phyloP scores from a whole-genome alignment of 2,329 filamentous ascomycete species.

The Pseudogymnoascus sp. region DNA sequence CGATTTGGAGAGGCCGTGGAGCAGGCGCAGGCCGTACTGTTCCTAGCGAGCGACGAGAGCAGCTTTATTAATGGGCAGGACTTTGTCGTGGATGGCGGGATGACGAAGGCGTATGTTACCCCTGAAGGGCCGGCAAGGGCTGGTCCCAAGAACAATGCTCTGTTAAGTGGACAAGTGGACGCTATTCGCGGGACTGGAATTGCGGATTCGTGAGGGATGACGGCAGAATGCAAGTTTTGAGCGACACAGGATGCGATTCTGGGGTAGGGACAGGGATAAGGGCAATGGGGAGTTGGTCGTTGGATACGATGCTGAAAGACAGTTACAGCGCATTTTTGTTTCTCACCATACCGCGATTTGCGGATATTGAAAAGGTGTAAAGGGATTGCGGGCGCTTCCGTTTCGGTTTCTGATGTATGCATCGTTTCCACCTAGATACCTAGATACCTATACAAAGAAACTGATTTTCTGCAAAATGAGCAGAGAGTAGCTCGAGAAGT shows the following conservation, averaged over 20 bases:
- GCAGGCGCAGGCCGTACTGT: conserved; percentile 67
- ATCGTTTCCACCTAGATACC: conserved; percentile 1
- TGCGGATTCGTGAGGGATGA: background rate
- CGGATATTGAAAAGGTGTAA: background rate
- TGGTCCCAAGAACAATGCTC: conserved; percentile 43
- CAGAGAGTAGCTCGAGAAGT: background rate
- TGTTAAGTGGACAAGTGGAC: conserved; percentile 28
- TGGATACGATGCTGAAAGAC: background rate
- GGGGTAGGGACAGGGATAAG: background rate
- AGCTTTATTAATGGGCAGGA: conserved; percentile 71
- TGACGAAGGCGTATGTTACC: conserved; percentile 85
- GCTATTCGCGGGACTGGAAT: conserved; percentile 19
- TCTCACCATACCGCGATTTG: background rate
- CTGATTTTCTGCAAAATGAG: background rate
- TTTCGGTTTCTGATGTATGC: background rate
- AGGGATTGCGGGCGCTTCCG: background rate
- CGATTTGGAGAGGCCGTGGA: conserved; percentile 72
- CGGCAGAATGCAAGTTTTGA: background rate
- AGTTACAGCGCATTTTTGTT: conserved; percentile 3
- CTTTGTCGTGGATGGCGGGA: conserved; percentile 91
- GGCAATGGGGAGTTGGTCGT: background rate
- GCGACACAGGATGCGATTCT: background rate
- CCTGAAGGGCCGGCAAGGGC: conserved; percentile 50
- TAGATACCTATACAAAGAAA: background rate
- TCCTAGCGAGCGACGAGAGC: conserved; percentile 67